Base-by-base conservation (phyloP, 495 filamentous ascomycete species). In the Aspergillus campestris region DNA sequence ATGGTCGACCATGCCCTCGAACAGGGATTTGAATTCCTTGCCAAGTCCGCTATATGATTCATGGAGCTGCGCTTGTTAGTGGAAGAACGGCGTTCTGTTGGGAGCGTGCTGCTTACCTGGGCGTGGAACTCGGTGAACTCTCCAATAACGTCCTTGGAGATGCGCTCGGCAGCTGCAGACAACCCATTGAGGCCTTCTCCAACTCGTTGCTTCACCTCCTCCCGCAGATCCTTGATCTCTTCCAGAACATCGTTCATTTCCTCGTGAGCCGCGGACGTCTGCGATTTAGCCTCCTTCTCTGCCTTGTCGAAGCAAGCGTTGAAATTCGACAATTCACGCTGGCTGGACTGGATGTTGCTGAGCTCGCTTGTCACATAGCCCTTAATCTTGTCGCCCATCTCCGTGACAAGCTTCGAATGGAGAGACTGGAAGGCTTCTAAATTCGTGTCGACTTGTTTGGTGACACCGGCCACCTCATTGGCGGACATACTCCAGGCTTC, bases 241-340 rank as follows among this genome's bases (percentile, higher is more conserved):
- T 92, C 90, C 3, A 98, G 75, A 15, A 95, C 83, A 27, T 75
- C 69, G 52, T 96, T 89, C 87, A 95, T 94, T 46, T 92, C 84
- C 42, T 89, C 81, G 53, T 86, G 87, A 3, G 87, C 82, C 39
- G 75, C 66, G 24, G 75, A 69, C 12, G 81, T 85, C 53, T 91
- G 82, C 11, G 71, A 69, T 29, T 81, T 74, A 8, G 92, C 75
- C 48, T 84, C 75, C 14, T 69, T 57, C 61, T 86, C 81, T 10
- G 80, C 83, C 29, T 69, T 65, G 27, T 81, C 72, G 47, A 95
- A 87, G 1, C 73, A 70, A 10, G 70, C 66, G 9, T 80, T 67
- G 57, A 86, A 85, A 24, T 75, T 71, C 43, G 84, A 69, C 0
- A 98, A 67, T 52, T 90, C 78, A 3, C 72, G 65, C 48, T 86